These are phyloP conservation scores for Carex arenaria DNA, from an alignment of 202 grass and related monocot species.

Conservation along the genomic window DNA sequence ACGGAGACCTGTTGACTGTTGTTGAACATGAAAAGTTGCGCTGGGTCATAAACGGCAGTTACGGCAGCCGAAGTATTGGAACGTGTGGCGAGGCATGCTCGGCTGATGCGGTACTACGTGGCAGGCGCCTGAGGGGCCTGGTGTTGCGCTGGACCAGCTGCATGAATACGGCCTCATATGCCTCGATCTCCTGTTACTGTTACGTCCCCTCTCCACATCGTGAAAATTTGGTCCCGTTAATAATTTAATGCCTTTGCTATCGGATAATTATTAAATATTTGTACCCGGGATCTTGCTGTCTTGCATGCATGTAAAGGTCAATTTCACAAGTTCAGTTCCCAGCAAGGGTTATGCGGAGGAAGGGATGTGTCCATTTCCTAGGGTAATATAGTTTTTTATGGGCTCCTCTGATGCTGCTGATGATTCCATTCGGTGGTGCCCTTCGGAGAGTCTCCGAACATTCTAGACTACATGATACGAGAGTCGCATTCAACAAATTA, in stretches of 20 bases:
- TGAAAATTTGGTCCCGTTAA: neutral
- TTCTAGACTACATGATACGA: too few relatives aligned
- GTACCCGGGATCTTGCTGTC: too few relatives aligned
- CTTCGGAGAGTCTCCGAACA: too few relatives aligned
- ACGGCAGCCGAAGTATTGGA: neutral
- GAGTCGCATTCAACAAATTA: too few relatives aligned
- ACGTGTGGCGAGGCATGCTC: slow-evolving; percentile 19
- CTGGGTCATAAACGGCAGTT: neutral
- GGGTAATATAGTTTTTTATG: too few relatives aligned
- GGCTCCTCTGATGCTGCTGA: too few relatives aligned
- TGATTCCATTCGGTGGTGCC: too few relatives aligned
- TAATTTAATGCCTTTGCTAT: neutral
- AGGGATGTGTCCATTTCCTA: too few relatives aligned
- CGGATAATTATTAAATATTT: too few relatives aligned
- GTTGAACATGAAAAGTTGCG: neutral
- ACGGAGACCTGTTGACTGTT: neutral
- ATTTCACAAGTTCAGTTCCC: too few relatives aligned
- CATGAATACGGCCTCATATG: slow-evolving; percentile 21
- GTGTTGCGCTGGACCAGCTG: slow-evolving; percentile 39
- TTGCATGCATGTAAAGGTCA: too few relatives aligned
- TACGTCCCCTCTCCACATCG: neutral
- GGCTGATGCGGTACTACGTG: slow-evolving; percentile 41
- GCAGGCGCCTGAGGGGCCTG: slow-evolving; percentile 10
- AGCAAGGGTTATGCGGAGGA: too few relatives aligned
- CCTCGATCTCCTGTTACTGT: neutral